Percentiles rank a stretch among this genome's conserved stretches.
Conservation (phyloP, 768 basidiomycete species). For the Boletellus ananas region DNA sequence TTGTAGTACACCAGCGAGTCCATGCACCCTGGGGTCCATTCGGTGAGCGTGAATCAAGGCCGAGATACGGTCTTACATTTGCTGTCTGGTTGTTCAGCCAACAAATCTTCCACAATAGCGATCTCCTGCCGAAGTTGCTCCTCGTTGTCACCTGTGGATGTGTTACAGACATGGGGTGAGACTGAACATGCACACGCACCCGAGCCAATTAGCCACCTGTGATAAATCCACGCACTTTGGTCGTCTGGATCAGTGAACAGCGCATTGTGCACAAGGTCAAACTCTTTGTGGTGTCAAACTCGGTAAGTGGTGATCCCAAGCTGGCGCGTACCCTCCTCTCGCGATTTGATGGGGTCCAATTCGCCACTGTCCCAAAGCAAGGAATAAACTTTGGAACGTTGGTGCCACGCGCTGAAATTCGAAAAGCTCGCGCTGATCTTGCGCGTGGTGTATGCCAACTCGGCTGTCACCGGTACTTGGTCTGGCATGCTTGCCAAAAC, state of each 20-base stretch:
- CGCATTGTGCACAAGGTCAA: constrained; percentile 88
- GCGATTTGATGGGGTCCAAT: constrained; percentile 49
- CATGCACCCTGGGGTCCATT: constrained; percentile 72
- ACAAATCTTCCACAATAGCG: constrained; percentile 69
- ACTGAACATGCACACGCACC: constrained; percentile 41
- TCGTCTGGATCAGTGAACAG: constrained; percentile 96
- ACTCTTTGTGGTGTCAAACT: constrained; percentile 51
- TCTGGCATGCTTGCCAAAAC: constrained; percentile 69
- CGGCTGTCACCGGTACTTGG: constrained; percentile 53
- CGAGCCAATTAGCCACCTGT: constrained; percentile 90
- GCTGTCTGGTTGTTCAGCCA: constrained; percentile 87
- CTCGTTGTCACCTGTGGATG: constrained; percentile 50
- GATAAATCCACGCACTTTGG: constrained; percentile 98
- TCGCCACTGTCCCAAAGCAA: constrained; percentile 61
- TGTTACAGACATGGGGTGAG: background rate
- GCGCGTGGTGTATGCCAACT: constrained; percentile 78
- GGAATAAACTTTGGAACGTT: constrained; percentile 77
- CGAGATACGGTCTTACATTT: constrained; percentile 61
- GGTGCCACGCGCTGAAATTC: constrained; percentile 99
- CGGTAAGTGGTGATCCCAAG: background rate
- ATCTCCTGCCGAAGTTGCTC: constrained; percentile 72
- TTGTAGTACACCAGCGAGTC: constrained; percentile 88
- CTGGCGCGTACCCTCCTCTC: constrained; percentile 59
- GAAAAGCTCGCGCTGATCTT: constrained; percentile 96
- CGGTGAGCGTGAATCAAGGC: background rate